These are phyloP conservation scores for Aurifilum marmelostoma DNA, from an alignment of 2,329 filamentous ascomycete genomes.

Conservation along the genomic window DNA sequence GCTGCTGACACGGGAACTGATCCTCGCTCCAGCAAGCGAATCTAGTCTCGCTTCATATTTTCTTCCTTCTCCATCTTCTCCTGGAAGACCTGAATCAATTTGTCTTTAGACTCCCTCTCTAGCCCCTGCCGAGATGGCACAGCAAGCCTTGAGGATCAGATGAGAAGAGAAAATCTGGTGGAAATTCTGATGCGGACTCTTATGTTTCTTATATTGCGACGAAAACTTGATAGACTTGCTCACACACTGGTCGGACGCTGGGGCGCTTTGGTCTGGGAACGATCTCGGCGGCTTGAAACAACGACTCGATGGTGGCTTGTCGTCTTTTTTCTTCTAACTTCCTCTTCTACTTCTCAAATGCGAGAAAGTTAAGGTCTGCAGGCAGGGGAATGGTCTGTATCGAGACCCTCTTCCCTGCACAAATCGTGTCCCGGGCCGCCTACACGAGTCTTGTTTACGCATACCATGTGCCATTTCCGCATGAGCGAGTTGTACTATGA, in stretches of 20 bases:
- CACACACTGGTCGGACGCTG: neutral
- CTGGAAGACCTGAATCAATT: neutral
- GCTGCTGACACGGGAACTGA: conserved; percentile 18
- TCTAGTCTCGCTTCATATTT: neutral
- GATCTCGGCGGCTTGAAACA: neutral
- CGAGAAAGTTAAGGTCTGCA: neutral
- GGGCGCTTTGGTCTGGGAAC: neutral
- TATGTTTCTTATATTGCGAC: neutral
- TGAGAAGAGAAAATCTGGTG: neutral
- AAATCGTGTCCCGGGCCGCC: neutral
- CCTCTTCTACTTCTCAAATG: neutral
- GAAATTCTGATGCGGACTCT: no score
- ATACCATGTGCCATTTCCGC: neutral
- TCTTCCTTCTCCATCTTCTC: neutral
- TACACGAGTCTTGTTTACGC: neutral
- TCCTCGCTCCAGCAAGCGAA: conserved; percentile 23
- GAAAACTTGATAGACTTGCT: neutral
- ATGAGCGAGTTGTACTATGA: neutral
- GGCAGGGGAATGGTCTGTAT: no score
- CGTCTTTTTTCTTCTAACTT: neutral
- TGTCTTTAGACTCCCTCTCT: neutral
- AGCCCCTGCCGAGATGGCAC: neutral
- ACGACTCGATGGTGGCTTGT: neutral
- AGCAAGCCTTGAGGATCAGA: neutral
- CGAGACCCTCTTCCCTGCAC: neutral